Base-by-base conservation (phyloP, 805 yeast genomes). In the Barnettozyma salicaria region DNA sequence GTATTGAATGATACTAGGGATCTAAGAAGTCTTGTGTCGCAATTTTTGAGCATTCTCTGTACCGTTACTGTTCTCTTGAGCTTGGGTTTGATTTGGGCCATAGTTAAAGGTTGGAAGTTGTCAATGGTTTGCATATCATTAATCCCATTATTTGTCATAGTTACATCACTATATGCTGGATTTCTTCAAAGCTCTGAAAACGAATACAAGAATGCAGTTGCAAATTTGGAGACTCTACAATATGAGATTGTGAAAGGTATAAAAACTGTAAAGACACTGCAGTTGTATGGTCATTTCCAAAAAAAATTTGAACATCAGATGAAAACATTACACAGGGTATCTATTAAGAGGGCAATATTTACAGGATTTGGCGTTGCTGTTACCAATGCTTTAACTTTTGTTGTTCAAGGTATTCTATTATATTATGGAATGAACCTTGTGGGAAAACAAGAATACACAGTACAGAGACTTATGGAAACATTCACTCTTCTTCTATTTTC, bases 1-100 rank as follows among this genome's bases (percentile, higher is more conserved):
- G 46, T 90, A 3, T 64, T 89, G 69, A 87, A 85, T 53, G 97
- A 92, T 54, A 59, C 85, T 0, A 76, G 96, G 48, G 95, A 87
- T 49, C 59, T 85, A 41, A 68, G 96, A 42, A 59, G 66, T 1
- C 59, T 89, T 25, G 68, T 85, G 1, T 67, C 85, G 1, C 77
- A 77, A 29, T 78, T 81, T 44, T 53, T 85, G 21, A 65, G 78
- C 8, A 68, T 79, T 0, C 29, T 76, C 0, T 47, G 76, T 1
- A 72, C 80, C 9, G 68, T 84, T 27, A 34, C 72, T 3, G 62
- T 76, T 0, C 67, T 87, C 32, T 62, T 81, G 0, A 26, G 64
- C 0, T 58, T 77, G 19, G 94, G 96, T 4, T 43, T 79, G 5
- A 62, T 76, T 6, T 92, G 97, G 97, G 78, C 96, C 0, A 43